Conservation (phyloP, 2,329 filamentous ascomycete species). For the Paecilomyces formosus region DNA sequence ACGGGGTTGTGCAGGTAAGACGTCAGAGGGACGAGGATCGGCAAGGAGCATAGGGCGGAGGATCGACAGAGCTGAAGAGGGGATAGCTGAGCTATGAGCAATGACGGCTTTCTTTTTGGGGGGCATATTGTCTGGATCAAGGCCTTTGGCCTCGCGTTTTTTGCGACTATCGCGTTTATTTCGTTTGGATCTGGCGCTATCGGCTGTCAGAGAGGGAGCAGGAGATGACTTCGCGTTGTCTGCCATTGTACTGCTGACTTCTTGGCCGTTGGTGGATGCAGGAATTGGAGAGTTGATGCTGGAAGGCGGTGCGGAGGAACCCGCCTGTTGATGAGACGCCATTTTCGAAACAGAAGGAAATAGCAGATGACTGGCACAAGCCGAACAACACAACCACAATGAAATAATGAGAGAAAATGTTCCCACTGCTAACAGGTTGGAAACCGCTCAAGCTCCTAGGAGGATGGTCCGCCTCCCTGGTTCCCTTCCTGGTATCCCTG, state of each 20-base stretch:
- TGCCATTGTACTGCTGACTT: slow-evolving; percentile 18
- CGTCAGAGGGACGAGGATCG: slow-evolving; percentile 31
- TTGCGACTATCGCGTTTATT: slow-evolving; percentile 38
- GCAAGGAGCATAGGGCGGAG: slow-evolving; percentile 32
- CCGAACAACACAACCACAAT: neutral
- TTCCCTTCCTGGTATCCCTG: neutral
- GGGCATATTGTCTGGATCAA: slow-evolving; percentile 27
- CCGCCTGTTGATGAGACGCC: slow-evolving; percentile 24
- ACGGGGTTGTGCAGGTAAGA: slow-evolving; percentile 30
- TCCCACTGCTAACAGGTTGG: neutral
- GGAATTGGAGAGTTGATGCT: slow-evolving; percentile 28
- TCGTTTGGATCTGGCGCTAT: slow-evolving; percentile 27
- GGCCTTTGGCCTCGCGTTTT: slow-evolving; percentile 36
- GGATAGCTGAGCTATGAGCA: slow-evolving; percentile 23
- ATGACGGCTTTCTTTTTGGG: slow-evolving; percentile 27
- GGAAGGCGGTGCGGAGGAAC: slow-evolving; percentile 27
- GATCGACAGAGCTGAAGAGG: slow-evolving; percentile 31
- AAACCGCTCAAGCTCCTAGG: neutral
- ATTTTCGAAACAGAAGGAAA: slow-evolving; percentile 10
- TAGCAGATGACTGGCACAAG: slow-evolving; percentile 2
- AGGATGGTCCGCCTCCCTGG: neutral
- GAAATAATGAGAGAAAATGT: neutral
- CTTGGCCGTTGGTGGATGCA: slow-evolving; percentile 19
- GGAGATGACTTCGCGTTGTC: slow-evolving; percentile 26
- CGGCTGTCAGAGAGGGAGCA: slow-evolving; percentile 23